phyloP scores from a whole-genome alignment of 352 stramenopile genomes.

The Pythium scleroteichum region DNA sequence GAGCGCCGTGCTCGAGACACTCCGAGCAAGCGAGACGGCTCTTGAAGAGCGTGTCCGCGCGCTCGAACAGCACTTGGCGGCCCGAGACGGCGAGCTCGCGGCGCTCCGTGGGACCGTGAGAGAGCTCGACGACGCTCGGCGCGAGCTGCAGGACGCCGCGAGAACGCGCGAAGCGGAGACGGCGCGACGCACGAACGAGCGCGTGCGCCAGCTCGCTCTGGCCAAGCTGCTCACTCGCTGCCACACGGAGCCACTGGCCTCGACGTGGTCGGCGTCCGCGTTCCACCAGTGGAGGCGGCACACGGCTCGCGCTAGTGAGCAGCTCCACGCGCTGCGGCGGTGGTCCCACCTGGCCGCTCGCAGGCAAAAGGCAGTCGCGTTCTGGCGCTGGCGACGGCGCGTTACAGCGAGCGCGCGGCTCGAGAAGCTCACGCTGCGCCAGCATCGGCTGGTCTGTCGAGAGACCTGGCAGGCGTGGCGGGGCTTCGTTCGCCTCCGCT shows the following conservation, averaged over 20 bases:
- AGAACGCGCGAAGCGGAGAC: no score
- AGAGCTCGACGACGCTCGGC: no score
- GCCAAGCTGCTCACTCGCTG: background rate
- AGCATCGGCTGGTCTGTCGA: background rate
- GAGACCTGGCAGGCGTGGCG: slow-evolving; percentile 11
- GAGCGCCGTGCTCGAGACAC: background rate
- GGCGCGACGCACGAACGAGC: no score
- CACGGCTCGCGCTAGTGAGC: background rate
- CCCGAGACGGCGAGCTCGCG: no score
- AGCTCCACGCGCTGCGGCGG: background rate
- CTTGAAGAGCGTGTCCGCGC: no score
- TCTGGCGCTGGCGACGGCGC: slow-evolving; percentile 10
- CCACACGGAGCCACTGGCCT: background rate
- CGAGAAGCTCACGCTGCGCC: background rate
- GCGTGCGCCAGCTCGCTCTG: background rate
- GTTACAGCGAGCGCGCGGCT: background rate
- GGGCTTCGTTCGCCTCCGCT: background rate
- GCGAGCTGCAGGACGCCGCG: no score
- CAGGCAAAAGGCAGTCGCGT: slow-evolving; percentile 1
- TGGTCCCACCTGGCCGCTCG: background rate
- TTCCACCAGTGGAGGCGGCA: slow-evolving; percentile 8
- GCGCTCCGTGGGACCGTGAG: no score
- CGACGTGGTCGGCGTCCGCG: background rate
- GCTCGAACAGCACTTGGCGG: no score
- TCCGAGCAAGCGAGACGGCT: no score